These are phyloP conservation scores for Castanea sativa DNA, from an alignment of 306 rosid genomes.

Conservation along the genomic window DNA sequence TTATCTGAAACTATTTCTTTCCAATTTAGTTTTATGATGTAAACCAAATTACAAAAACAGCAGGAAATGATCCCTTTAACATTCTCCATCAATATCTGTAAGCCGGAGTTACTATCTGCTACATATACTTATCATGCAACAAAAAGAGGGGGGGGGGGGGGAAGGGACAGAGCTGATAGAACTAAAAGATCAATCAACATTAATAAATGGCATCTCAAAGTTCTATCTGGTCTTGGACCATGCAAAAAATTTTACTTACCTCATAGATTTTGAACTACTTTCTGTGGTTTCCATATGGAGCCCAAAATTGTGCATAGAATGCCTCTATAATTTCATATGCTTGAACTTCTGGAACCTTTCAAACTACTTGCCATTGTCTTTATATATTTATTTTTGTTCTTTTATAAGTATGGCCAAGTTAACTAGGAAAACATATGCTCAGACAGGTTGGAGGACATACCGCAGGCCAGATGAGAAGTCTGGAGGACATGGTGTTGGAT, in stretches of 20 bases:
- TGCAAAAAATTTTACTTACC: background rate
- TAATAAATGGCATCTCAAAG: background rate
- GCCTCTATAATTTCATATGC: background rate
- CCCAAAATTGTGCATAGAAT: background rate
- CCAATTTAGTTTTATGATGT: too few species aligned
- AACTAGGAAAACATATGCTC: conserved; percentile 48
- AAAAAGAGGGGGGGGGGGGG: background rate
- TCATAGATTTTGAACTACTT: background rate
- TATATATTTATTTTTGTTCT: background rate
- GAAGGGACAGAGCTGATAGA: too few species aligned
- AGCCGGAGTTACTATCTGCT: too few species aligned
- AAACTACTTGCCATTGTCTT: background rate
- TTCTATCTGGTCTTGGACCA: background rate
- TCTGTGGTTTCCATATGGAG: background rate
- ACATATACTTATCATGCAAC: background rate
- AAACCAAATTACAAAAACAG: too few species aligned
- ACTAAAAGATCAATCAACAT: background rate
- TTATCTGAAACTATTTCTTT: too few species aligned
- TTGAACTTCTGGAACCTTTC: too few species aligned
- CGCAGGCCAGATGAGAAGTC: conserved; percentile 98
- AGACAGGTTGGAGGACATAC: conserved; percentile 99
- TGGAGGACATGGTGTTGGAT: conserved; percentile 99
- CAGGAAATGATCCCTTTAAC: too few species aligned
- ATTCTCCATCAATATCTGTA: too few species aligned
- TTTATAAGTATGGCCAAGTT: conserved; percentile 24